Evolutionary conservation across 352 stramenopile genomes (phyloP).

Genomic region (Pythium pyrilobum): DNA sequence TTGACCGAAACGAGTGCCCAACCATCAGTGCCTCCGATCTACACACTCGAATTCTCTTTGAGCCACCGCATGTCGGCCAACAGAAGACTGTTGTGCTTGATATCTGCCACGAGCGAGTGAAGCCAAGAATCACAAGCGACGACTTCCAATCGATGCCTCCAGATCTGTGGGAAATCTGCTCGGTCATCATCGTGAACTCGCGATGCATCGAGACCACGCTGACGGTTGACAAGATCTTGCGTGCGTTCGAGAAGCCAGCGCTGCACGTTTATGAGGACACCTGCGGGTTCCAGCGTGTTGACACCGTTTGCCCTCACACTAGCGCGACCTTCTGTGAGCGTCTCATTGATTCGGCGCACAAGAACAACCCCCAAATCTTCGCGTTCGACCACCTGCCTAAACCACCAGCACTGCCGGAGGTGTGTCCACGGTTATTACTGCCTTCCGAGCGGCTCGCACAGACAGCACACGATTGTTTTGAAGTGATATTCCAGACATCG

Average conservation of each 20-base stretch:
- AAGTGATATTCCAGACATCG: constrained; percentile 9
- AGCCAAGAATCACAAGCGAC: background rate
- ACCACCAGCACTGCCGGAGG: background rate
- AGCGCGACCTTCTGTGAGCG: constrained; percentile 12
- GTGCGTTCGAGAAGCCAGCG: constrained; percentile 7
- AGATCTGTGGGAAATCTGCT: background rate
- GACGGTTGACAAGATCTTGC: constrained; percentile 1
- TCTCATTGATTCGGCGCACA: background rate
- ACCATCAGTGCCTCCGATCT: constrained; percentile 5
- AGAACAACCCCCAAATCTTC: background rate
- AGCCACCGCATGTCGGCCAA: background rate
- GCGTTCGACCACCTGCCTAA: constrained; percentile 16
- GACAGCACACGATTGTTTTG: constrained; percentile 2
- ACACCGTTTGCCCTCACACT: constrained; percentile 3
- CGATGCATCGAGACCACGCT: background rate
- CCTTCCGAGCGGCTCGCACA: background rate
- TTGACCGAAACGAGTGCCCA: constrained; percentile 5
- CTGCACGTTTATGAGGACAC: constrained; percentile 4
- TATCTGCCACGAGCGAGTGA: background rate
- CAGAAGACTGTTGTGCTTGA: background rate
- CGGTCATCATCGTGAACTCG: background rate
- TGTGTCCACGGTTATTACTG: background rate
- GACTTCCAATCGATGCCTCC: background rate
- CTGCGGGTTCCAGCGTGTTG: background rate
- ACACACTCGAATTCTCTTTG: background rate